phyloP scores from a whole-genome alignment of 306 rosid genomes.

The Gleditsia sinensis region DNA sequence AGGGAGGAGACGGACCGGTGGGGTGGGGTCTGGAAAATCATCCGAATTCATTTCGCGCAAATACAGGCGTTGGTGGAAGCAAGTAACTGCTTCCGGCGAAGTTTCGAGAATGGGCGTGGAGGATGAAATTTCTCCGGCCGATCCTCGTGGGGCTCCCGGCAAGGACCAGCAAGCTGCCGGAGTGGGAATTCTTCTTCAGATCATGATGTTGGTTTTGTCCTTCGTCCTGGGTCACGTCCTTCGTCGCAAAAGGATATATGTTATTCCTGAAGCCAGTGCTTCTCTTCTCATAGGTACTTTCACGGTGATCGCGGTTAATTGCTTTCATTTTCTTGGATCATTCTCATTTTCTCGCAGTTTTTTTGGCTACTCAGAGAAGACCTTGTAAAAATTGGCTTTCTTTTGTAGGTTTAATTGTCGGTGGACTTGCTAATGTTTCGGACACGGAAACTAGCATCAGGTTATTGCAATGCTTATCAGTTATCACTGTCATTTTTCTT shows the following conservation, averaged over 20 bases:
- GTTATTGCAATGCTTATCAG: constrained; percentile 35
- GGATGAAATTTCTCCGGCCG: constrained; percentile 77
- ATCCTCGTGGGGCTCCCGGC: constrained; percentile 59
- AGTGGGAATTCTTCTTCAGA: constrained; percentile 97
- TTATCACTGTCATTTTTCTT: not conserved
- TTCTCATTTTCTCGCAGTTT: not conserved
- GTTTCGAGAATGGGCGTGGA: constrained; percentile 53
- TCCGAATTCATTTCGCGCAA: not conserved
- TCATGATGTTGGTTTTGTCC: constrained; percentile 97
- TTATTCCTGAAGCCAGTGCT: constrained; percentile 98
- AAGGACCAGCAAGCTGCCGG: constrained; percentile 99
- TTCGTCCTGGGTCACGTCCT: constrained; percentile 98
- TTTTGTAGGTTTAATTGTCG: constrained; percentile 80
- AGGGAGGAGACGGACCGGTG: not conserved
- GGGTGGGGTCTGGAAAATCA: constrained; percentile 9
- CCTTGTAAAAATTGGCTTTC: not conserved
- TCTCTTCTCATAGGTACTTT: constrained; percentile 86
- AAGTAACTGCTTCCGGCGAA: constrained; percentile 18
- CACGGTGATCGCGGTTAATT: not conserved
- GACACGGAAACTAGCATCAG: constrained; percentile 86
- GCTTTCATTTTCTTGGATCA: not conserved
- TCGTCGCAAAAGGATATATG: constrained; percentile 85
- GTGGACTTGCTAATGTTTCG: constrained; percentile 88
- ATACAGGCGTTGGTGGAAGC: constrained; percentile 6
- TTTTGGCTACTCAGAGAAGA: not conserved